Evolutionary conservation across 2,329 filamentous ascomycete species (phyloP).

Genomic region (Penicillium polonicum): DNA sequence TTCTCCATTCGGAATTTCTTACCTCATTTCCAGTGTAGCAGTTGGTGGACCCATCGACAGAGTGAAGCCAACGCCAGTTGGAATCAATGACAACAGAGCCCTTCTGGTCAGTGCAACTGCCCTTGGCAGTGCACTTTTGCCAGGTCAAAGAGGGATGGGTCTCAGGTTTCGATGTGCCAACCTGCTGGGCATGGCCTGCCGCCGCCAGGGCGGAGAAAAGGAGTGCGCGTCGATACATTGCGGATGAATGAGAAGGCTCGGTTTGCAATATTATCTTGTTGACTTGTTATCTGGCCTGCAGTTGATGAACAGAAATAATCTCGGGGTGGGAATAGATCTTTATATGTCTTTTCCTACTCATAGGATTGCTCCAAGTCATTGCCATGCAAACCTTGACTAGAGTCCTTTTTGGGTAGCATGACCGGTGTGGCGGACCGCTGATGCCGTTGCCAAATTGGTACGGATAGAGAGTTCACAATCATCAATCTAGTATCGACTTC

Average conservation of each 20-base stretch:
- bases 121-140: slow-evolving; percentile 53
- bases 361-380: neutral
- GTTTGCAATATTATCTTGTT: slow-evolving; percentile 5
- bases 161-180: slow-evolving; percentile 30
- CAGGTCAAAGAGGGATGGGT: slow-evolving; percentile 55
- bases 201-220: slow-evolving; percentile 31
- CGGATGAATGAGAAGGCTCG: slow-evolving; percentile 7
- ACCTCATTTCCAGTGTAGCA: slow-evolving; percentile 56
- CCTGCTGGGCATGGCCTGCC: slow-evolving; percentile 33
- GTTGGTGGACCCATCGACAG: slow-evolving; percentile 51
- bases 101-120: slow-evolving; percentile 52
- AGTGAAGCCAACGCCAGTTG: slow-evolving; percentile 61
- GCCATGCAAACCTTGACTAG: slow-evolving; percentile 5
- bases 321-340: slow-evolving; percentile 4
- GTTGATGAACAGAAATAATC: slow-evolving; percentile 16
- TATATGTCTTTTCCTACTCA: slow-evolving; percentile 21
- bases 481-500: slow-evolving; percentile 12
- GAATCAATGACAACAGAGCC: slow-evolving; percentile 57
- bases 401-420: slow-evolving; percentile 9
- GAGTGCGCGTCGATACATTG: slow-evolving; percentile 33
- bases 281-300: slow-evolving; percentile 28
- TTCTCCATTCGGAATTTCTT: neutral
- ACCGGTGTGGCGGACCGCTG: slow-evolving; percentile 12
- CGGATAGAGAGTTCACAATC: slow-evolving; percentile 3
- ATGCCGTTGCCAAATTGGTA: slow-evolving; percentile 21